These are phyloP conservation scores for Botrytis tulipae DNA, from an alignment of 2,329 filamentous ascomycete genomes.

Conservation along the genomic window DNA sequence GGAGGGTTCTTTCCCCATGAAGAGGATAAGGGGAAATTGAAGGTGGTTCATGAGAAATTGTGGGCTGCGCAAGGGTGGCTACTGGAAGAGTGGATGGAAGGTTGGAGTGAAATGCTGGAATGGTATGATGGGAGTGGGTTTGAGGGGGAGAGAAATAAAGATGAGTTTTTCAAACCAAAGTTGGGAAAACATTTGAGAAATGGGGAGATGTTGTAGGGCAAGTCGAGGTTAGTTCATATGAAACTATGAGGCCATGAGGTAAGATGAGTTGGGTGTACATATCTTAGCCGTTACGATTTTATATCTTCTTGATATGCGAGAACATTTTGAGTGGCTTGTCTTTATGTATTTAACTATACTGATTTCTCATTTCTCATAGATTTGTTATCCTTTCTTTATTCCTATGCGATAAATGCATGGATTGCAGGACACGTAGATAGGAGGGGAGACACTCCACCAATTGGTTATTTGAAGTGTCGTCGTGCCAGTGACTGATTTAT, in stretches of 20 bases:
- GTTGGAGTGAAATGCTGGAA: slow-evolving; percentile 13
- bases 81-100: slow-evolving; percentile 7
- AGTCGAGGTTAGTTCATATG: not conserved
- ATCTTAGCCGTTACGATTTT: not conserved
- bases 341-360: no score
- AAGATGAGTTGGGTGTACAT: not conserved
- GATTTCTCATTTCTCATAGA: no score
- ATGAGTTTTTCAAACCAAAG: slow-evolving; percentile 7
- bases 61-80: slow-evolving; percentile 14
- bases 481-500: not conserved
- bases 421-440: not conserved
- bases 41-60: slow-evolving; percentile 21
- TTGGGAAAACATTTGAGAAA: not conserved
- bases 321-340: not conserved
- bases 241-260: not conserved
- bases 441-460: not conserved
- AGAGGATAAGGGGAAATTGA: slow-evolving; percentile 13
- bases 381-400: not conserved
- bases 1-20: slow-evolving; percentile 17
- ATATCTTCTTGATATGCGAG: not conserved
- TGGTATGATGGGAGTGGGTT: slow-evolving; percentile 10
- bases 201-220: not conserved
- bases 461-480: not conserved
- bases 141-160: slow-evolving; percentile 11
- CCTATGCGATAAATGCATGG: not conserved